These are phyloP conservation scores for Acrocalymma vagum DNA, from an alignment of 2,329 filamentous ascomycete genomes.

Conservation along the genomic window DNA sequence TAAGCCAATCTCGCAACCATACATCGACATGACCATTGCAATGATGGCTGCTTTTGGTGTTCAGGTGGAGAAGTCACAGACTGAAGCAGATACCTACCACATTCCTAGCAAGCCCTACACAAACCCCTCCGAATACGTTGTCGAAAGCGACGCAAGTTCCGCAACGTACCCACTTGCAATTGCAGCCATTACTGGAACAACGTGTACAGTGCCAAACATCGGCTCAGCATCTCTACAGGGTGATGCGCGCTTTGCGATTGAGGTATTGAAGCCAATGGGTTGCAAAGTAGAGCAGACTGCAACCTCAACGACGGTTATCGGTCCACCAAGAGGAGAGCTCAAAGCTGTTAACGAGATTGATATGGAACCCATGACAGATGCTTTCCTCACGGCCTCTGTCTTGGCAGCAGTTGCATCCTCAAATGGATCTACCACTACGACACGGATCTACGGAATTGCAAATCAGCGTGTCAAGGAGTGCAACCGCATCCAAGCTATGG, in stretches of 20 bases:
- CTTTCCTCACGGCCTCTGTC: conserved; percentile 93
- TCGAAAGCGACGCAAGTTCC: conserved; percentile 97
- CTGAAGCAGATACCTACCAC: conserved; percentile 89
- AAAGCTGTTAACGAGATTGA: conserved; percentile 83
- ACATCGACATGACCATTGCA: conserved; percentile 98
- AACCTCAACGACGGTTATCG: conserved; percentile 90
- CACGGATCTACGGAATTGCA: conserved; percentile 90
- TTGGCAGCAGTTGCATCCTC: conserved; percentile 88
- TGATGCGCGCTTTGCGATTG: conserved; percentile 91
- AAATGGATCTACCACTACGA: conserved; percentile 68
- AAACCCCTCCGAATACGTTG: conserved; percentile 85
- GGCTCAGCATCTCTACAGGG: conserved; percentile 91
- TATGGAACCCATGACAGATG: conserved; percentile 99
- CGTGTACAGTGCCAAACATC: conserved; percentile 95
- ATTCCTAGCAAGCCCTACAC: conserved; percentile 85
- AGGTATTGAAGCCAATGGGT: conserved; percentile 92
- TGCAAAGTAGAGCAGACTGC: conserved; percentile 87
- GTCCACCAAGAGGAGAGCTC: conserved; percentile 77
- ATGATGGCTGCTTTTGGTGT: conserved; percentile 98
- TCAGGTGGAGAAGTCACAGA: conserved; percentile 75
- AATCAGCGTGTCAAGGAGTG: conserved; percentile 99
- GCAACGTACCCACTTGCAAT: conserved; percentile 95
- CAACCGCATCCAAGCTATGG: conserved; percentile 95
- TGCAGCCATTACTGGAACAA: conserved; percentile 94
- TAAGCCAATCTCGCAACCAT: conserved; percentile 94